Base-by-base conservation (phyloP, 2,329 filamentous ascomycete genomes). In the Tolypocladium album region DNA sequence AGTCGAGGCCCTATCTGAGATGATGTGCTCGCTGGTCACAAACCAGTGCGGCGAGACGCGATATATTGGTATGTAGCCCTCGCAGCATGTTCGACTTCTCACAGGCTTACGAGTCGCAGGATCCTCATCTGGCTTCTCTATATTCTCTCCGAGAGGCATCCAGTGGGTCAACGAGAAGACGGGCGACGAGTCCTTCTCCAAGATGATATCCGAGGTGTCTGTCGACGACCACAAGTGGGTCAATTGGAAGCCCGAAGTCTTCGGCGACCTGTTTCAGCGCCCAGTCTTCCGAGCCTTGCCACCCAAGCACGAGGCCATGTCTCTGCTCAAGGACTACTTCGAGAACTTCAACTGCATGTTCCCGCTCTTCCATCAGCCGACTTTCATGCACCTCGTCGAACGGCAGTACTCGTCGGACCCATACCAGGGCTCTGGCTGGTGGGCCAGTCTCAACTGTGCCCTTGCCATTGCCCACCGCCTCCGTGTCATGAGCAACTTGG, bases 311-410 rank as follows among this genome's bases (percentile, higher is more conserved):
- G 92, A 97, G 75, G 90, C 92, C 0, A 74, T 95, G 62, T 95
- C 91, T 1, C 78, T 97, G 43, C 84, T 97, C 62, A 91, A 89
- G 73, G 94, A 99, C 73, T 99, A 88, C 70, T 99, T 99, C 66
- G 90, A 96, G 69, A 97, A 97, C 75, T 97, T 99, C 81, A 99
- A 99, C 78, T 94, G 91, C 84, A 93, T 97, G 84, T 96, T 97
- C 70, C 94, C 94, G 7, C 80, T 99, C 4, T 99, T 96, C 69
- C 94, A 99, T 73, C 92, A 97, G 72, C 92, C 93, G 1, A 97
- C 94, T 0, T 99, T 99, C 70, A 97, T 97, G 91, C 92, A 97
- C 70, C 80, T 97, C 6, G 92, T 97, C 39, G 92, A 97, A 69
- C 86, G 89, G 66, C 93, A 97, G 71, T 99, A 97, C 74, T 95